These are phyloP conservation scores for Phyllosticta paracitricarpa DNA, from an alignment of 2,329 filamentous ascomycete species.

Conservation along the genomic window DNA sequence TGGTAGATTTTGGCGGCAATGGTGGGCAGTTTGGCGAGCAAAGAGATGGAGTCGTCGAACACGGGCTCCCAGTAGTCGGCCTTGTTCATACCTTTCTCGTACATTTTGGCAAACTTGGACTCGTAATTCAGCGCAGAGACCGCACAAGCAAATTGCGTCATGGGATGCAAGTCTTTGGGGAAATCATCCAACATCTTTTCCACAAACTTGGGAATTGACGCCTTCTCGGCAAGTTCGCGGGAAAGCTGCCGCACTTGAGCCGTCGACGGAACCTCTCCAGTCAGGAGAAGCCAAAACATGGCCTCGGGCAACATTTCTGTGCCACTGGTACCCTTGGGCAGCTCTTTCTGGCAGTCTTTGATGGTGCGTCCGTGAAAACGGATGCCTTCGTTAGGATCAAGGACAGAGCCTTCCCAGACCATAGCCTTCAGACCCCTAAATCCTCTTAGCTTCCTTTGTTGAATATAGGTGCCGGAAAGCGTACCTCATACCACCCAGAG, in stretches of 20 bases:
- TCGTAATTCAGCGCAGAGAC: slow-evolving; percentile 94
- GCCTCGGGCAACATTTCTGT: slow-evolving; percentile 97
- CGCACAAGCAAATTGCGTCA: slow-evolving; percentile 95
- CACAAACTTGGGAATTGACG: slow-evolving; percentile 71
- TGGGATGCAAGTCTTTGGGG: slow-evolving; percentile 84
- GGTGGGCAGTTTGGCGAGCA: slow-evolving; percentile 91
- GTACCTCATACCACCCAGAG: slow-evolving; percentile 85
- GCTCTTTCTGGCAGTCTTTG: slow-evolving; percentile 89
- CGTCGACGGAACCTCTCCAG: slow-evolving; percentile 78
- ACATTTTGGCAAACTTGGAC: slow-evolving; percentile 85
- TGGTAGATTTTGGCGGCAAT: slow-evolving; percentile 98
- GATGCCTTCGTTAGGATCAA: slow-evolving; percentile 94
- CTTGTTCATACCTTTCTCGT: slow-evolving; percentile 85
- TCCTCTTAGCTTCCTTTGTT: neutral
- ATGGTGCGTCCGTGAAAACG: slow-evolving; percentile 97
- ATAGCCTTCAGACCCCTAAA: slow-evolving; percentile 79
- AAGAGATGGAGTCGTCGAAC: slow-evolving; percentile 87
- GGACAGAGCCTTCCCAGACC: slow-evolving; percentile 96
- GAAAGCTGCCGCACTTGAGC: slow-evolving; percentile 75
- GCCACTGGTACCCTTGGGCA: slow-evolving; percentile 84
- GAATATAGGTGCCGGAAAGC: neutral
- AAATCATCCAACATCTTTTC: slow-evolving; percentile 82
- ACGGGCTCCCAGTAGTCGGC: slow-evolving; percentile 98
- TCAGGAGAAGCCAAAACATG: slow-evolving; percentile 99
- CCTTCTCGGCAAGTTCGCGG: slow-evolving; percentile 77